phyloP scores from a whole-genome alignment of 192 early-diverging fungal genomes.

The Coemansia sp. region DNA sequence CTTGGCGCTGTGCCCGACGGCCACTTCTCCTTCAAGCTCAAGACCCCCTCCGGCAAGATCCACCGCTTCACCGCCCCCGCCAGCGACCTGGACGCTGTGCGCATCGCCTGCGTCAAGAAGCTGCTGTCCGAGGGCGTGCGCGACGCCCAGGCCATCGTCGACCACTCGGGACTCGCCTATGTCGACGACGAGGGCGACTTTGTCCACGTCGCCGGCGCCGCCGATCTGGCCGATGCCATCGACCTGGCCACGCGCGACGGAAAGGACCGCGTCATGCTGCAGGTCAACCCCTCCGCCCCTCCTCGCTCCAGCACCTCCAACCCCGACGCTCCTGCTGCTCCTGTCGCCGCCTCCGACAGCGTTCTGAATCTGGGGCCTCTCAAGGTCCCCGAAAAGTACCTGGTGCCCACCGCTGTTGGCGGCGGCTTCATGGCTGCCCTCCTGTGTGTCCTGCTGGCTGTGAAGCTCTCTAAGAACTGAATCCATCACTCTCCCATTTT shows the following conservation, averaged over 20 bases:
- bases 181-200: slow-evolving; percentile 91
- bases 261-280: slow-evolving; percentile 74
- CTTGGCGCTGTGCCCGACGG: slow-evolving; percentile 43
- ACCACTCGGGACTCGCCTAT: slow-evolving; percentile 68
- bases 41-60: slow-evolving; percentile 66
- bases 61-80: slow-evolving; percentile 71
- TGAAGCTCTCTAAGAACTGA: slow-evolving; percentile 54
- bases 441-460: slow-evolving; percentile 50
- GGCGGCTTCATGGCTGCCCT: slow-evolving; percentile 56
- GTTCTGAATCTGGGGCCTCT: slow-evolving; percentile 22
- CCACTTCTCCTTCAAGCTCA: slow-evolving; percentile 73
- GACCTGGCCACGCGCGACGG: slow-evolving; percentile 75
- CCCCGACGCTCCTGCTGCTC: neutral
- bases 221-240: slow-evolving; percentile 84
- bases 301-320: slow-evolving; percentile 16
- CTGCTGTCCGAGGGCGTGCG: slow-evolving; percentile 60
- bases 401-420: slow-evolving; percentile 53
- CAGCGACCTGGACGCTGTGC: slow-evolving; percentile 56
- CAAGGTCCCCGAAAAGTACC: slow-evolving; percentile 48
- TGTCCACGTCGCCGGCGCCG: slow-evolving; percentile 74
- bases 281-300: slow-evolving; percentile 44
- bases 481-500: too few species aligned
- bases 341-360: neutral
- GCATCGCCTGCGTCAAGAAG: slow-evolving; percentile 60
- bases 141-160: slow-evolving; percentile 45